These are phyloP conservation scores for Pinus albicaulis DNA, from an alignment of 75 land plant species.

Conservation along the genomic window DNA sequence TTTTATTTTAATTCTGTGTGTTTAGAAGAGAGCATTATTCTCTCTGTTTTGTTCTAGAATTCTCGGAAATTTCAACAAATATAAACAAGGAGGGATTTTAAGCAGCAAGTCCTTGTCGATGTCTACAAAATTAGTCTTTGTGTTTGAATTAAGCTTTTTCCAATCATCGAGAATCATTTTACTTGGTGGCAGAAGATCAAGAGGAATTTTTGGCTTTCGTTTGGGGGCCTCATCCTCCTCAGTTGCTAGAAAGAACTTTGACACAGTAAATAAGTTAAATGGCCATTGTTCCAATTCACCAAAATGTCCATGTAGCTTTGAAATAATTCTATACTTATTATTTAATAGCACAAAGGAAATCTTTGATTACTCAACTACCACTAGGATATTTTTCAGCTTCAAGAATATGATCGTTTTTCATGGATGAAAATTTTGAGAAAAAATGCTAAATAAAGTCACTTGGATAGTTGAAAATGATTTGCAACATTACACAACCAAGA, in stretches of 20 bases:
- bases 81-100: too few relatives aligned
- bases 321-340: slow-evolving; percentile 62
- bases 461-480: slow-evolving; percentile 65
- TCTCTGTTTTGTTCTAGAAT: too few relatives aligned
- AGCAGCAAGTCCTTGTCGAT: too few relatives aligned
- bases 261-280: slow-evolving; percentile 69
- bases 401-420: slow-evolving; percentile 58
- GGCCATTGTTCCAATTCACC: slow-evolving; percentile 66
- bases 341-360: slow-evolving; percentile 75
- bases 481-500: slow-evolving; percentile 89
- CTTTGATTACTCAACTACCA: slow-evolving; percentile 78
- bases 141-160: too few relatives aligned
- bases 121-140: too few relatives aligned
- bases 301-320: slow-evolving; percentile 73
- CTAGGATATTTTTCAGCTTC: slow-evolving; percentile 77
- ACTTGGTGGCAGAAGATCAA: too few relatives aligned
- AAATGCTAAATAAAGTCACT: slow-evolving; percentile 68
- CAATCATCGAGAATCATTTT: too few relatives aligned
- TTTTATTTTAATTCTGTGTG: too few relatives aligned
- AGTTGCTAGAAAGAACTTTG: slow-evolving; percentile 59
- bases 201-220: too few relatives aligned
- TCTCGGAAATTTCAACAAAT: too few relatives aligned
- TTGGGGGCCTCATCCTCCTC: background rate
- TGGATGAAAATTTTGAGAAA: slow-evolving; percentile 55
- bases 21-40: too few relatives aligned